Evolutionary conservation across 139 green algal genomes (phyloP).

Genomic region (Nannochloris sp.): DNA sequence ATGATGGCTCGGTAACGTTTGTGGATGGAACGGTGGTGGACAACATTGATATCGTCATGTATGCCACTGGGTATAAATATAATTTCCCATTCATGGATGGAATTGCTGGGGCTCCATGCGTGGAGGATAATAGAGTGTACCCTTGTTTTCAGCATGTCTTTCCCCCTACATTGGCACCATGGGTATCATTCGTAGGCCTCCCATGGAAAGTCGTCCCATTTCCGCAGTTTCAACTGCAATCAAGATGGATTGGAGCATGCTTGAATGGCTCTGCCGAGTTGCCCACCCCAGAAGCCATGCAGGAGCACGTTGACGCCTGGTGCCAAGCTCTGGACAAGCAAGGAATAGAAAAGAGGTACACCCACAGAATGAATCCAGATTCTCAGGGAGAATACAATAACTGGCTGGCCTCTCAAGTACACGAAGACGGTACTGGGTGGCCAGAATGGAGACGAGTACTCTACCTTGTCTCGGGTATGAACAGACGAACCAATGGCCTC

Average conservation of each 20-base stretch:
- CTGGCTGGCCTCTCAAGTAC: slow-evolving; percentile 19
- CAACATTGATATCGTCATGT: slow-evolving; percentile 45
- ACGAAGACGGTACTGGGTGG: neutral
- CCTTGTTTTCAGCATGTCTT: slow-evolving; percentile 64
- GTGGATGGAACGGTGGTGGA: slow-evolving; percentile 20
- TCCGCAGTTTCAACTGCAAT: slow-evolving; percentile 49
- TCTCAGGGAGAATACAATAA: slow-evolving; percentile 37
- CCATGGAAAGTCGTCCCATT: slow-evolving; percentile 52
- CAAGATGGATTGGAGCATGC: slow-evolving; percentile 29
- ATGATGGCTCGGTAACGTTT: slow-evolving; percentile 36
- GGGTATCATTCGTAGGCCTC: slow-evolving; percentile 62
- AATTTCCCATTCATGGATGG: slow-evolving; percentile 48
- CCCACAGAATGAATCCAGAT: slow-evolving; percentile 28
- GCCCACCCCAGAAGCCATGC: slow-evolving; percentile 18
- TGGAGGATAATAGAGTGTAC: slow-evolving; percentile 43
- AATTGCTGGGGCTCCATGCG: neutral
- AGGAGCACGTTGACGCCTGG: slow-evolving; percentile 7
- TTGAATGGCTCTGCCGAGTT: slow-evolving; percentile 26
- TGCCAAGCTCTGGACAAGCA: slow-evolving; percentile 5
- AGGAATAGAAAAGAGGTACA: slow-evolving; percentile 16
- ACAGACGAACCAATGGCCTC: slow-evolving; percentile 1
- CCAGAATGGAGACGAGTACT: slow-evolving; percentile 26
- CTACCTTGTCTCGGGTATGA: slow-evolving; percentile 17
- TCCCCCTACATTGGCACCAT: slow-evolving; percentile 26
- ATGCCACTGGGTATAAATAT: slow-evolving; percentile 48